Evolutionary conservation across 345 rosid species (phyloP).

Genomic region (Mangifera indica): DNA sequence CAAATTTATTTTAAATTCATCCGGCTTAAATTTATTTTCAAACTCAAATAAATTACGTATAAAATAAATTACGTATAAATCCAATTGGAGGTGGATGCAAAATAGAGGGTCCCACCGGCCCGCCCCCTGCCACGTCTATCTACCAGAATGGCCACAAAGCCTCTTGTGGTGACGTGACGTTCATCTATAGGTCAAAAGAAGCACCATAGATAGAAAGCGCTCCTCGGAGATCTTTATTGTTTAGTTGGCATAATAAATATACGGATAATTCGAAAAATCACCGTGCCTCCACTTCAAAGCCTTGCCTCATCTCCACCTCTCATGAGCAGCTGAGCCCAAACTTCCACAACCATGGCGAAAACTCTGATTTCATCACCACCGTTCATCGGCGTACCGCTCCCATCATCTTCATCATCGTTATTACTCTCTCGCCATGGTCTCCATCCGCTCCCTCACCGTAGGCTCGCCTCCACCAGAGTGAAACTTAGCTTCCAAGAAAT

Average conservation of each 20-base stretch:
- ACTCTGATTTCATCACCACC: constrained; percentile 73
- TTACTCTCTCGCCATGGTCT: constrained; percentile 42
- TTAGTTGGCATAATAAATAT: not conserved
- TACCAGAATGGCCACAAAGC: not conserved
- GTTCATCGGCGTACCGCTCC: constrained; percentile 60
- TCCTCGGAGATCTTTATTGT: not conserved
- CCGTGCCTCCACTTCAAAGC: constrained; percentile 7
- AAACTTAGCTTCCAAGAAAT: constrained; percentile 69
- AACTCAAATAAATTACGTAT: too few relatives aligned
- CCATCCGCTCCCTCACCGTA: constrained; percentile 47
- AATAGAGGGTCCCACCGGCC: too few relatives aligned
- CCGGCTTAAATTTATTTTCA: too few relatives aligned
- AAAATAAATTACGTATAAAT: too few relatives aligned
- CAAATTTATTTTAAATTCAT: too few relatives aligned
- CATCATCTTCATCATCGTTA: constrained; percentile 21
- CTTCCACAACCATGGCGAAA: constrained; percentile 59
- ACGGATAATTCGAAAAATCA: constrained; percentile 16
- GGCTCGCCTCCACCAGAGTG: constrained; percentile 53
- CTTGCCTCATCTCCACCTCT: constrained; percentile 20
- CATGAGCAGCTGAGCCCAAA: constrained; percentile 22
- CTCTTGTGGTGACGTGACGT: not conserved
- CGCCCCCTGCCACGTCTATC: too few relatives aligned
- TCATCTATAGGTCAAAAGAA: not conserved
- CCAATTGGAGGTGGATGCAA: too few relatives aligned
- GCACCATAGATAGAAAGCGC: not conserved